Conservation (phyloP, 2,329 filamentous ascomycete genomes). For the Ilyonectria sp. region DNA sequence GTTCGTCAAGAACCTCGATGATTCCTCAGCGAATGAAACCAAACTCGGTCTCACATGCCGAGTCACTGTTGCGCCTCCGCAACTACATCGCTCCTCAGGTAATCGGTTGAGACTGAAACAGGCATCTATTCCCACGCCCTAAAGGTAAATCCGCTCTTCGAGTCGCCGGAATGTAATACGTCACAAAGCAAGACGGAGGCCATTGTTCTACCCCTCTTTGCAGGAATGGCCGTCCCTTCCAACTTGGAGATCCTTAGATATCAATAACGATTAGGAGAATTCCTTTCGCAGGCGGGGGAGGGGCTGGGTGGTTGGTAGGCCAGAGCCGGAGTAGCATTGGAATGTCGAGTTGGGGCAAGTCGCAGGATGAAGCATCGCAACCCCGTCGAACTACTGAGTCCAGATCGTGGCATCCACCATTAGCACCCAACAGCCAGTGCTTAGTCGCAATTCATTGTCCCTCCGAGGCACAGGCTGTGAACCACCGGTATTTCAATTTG, state of each 20-base stretch:
- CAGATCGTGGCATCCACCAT: background rate
- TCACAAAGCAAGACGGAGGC: slow-evolving; percentile 25
- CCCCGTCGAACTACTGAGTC: background rate
- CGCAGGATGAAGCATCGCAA: slow-evolving; percentile 4
- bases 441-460: background rate
- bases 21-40: background rate
- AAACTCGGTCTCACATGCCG: background rate
- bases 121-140: slow-evolving; percentile 3
- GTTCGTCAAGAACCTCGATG: background rate
- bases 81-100: background rate
- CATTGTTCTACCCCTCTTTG: slow-evolving; percentile 31
- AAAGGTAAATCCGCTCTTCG: slow-evolving; percentile 2
- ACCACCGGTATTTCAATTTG: background rate
- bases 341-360: slow-evolving; percentile 23
- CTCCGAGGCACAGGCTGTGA: background rate
- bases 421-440: background rate
- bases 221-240: slow-evolving; percentile 20
- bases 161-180: slow-evolving; percentile 24
- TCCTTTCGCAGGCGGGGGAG: slow-evolving; percentile 1
- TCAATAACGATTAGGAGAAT: background rate
- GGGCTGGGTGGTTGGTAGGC: slow-evolving; percentile 1
- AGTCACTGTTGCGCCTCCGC: background rate
- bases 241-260: background rate
- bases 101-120: background rate
- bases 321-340: slow-evolving; percentile 21